A percentile compares a stretch with the other conserved stretches of the same genome.
Conservation (phyloP, 2,329 filamentous ascomycete genomes). For the Knoxdaviesia capensis region DNA sequence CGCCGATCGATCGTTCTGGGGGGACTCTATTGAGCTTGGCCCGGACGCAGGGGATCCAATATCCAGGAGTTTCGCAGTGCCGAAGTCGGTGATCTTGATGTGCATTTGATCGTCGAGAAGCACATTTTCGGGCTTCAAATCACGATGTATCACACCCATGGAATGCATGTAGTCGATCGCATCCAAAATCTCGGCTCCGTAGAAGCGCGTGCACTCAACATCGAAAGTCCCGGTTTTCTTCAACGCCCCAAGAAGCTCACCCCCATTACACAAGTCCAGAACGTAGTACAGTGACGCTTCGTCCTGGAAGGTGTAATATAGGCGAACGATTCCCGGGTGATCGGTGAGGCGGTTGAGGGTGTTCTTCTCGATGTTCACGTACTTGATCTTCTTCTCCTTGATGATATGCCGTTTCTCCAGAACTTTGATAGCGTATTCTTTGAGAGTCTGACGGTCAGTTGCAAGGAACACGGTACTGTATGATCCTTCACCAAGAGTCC, state of each 20-base stretch:
- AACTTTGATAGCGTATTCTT: slow-evolving; percentile 96
- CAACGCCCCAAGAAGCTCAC: slow-evolving; percentile 76
- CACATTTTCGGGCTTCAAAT: slow-evolving; percentile 93
- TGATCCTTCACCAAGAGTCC: slow-evolving; percentile 81
- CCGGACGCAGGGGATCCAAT: slow-evolving; percentile 18
- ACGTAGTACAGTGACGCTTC: slow-evolving; percentile 94
- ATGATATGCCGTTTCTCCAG: slow-evolving; percentile 98
- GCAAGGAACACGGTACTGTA: slow-evolving; percentile 92
- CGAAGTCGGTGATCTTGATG: slow-evolving; percentile 97
- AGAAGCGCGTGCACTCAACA: slow-evolving; percentile 83
- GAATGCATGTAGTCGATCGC: slow-evolving; percentile 96
- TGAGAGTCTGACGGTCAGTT: slow-evolving; percentile 80
- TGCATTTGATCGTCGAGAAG: slow-evolving; percentile 91
- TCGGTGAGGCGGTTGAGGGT: slow-evolving; percentile 90
- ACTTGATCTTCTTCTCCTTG: slow-evolving; percentile 99
- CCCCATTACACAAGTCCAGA: slow-evolving; percentile 76
- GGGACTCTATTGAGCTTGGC: not conserved
- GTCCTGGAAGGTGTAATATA: slow-evolving; percentile 98
- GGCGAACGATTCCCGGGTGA: slow-evolving; percentile 83
- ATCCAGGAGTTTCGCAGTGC: slow-evolving; percentile 75
- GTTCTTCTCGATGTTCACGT: slow-evolving; percentile 98
- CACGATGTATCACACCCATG: slow-evolving; percentile 85
- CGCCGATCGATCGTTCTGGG: slow-evolving; percentile 49
- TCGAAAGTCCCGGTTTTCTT: slow-evolving; percentile 94
- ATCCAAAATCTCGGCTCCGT: slow-evolving; percentile 87